Conservation (phyloP, 306 rosid genomes). For the Cercis canadensis region DNA sequence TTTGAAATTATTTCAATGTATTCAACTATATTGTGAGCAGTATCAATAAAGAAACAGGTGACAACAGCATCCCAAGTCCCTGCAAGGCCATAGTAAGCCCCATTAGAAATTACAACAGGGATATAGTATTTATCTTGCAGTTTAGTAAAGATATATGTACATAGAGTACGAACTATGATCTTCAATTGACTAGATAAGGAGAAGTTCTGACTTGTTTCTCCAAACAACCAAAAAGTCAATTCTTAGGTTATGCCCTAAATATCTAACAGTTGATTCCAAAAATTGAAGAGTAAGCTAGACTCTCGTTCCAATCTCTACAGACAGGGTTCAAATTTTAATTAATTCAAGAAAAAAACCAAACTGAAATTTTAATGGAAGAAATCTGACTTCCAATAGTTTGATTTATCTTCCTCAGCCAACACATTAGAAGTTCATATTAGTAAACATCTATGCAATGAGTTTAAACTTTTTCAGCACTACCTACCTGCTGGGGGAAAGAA, state of each 20-base stretch:
- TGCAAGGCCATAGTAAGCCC: constrained; percentile 45
- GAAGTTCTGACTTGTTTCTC: background rate
- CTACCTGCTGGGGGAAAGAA: background rate
- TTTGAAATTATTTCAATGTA: constrained; percentile 87
- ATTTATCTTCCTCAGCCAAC: background rate
- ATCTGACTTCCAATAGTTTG: constrained; percentile 9
- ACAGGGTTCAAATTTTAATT: constrained; percentile 2
- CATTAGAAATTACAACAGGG: constrained; percentile 36
- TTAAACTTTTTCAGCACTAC: background rate
- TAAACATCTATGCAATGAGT: background rate
- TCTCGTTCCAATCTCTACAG: background rate
- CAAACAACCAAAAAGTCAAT: background rate
- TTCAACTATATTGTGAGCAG: constrained; percentile 90
- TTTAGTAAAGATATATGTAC: constrained; percentile 14
- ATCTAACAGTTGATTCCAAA: background rate
- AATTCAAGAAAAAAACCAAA: background rate
- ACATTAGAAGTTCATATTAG: background rate
- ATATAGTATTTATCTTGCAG: constrained; percentile 1
- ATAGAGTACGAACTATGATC: constrained; percentile 1
- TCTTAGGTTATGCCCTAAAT: background rate
- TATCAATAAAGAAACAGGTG: constrained; percentile 95
- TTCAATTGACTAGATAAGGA: constrained; percentile 8
- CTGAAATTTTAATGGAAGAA: constrained; percentile 3
- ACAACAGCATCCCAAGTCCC: constrained; percentile 98
- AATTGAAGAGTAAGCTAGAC: background rate